Base-by-base conservation (phyloP, 139 green algal genomes). In the Tetratostichococcus sp. region DNA sequence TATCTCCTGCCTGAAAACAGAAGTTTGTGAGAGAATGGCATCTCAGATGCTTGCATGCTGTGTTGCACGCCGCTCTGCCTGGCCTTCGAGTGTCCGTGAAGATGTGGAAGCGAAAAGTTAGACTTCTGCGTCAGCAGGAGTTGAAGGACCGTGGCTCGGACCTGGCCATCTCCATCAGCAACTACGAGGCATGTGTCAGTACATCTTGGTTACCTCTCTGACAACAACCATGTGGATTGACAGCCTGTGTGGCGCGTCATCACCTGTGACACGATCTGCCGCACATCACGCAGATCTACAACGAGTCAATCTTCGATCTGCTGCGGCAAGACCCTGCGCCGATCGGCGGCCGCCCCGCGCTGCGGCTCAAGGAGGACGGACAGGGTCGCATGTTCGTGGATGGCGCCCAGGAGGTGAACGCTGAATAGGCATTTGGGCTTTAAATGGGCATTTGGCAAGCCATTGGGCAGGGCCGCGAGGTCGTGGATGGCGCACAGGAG, bases 241-340 rank as follows among this genome's bases (percentile, higher is more conserved):
- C n/a, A n/a, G n/a, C n/a, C n/a, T n/a, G n/a, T n/a, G n/a, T n/a
- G n/a, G n/a, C n/a, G n/a, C n/a, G n/a, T n/a, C n/a, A n/a, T n/a
- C n/a, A n/a, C n/a, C n/a, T n/a, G n/a, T n/a, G n/a, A n/a, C n/a
- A n/a, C n/a, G n/a, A n/a, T n/a, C n/a, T n/a, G n/a, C n/a, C n/a
- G n/a, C n/a, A 50, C 39, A 11, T 11, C 39, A 11, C 23, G 19
- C 70, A 94, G 87, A 80, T 96, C 67, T 94, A 95, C 79, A 92
- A 93, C 70, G 91, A 96, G 72, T 67, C 70, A 31, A 81, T 96
- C 31, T 87, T 86, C 70, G 91, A 96, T 80, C 78, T 96, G 79
- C 82, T 96, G 71, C 72, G 78, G 11, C 66, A 78, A 32, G 57
- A 57, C 0, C 32, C 33, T n/a, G 82, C 70, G 5, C 58, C 74